phyloP scores from a whole-genome alignment of 1,284 basidiomycete genomes.

The Fomitopsis pinicola region DNA sequence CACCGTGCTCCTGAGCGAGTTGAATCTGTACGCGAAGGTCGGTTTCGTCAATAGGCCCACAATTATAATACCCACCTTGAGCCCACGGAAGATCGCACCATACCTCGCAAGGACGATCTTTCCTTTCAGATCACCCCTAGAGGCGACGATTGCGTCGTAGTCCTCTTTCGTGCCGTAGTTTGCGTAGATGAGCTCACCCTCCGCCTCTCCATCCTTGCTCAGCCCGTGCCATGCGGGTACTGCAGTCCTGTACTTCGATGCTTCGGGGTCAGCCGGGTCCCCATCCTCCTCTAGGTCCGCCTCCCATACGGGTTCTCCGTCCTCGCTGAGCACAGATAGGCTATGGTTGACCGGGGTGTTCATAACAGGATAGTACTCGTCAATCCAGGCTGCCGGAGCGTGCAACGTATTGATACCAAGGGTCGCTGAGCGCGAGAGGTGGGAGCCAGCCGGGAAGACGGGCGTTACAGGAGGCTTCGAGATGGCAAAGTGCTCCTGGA shows the following conservation, averaged over 20 bases:
- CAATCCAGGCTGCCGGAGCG: constrained; percentile 70
- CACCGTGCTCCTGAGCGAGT: constrained; percentile 82
- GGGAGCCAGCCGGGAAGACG: constrained; percentile 62
- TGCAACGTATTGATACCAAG: constrained; percentile 43
- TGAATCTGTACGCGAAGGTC: constrained; percentile 47
- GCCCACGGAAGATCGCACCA: constrained; percentile 77
- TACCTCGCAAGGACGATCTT: constrained; percentile 87
- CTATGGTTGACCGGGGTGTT: constrained; percentile 68
- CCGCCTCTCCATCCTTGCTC: constrained; percentile 59
- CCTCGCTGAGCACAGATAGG: constrained; percentile 54
- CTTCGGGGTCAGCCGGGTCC: constrained; percentile 59
- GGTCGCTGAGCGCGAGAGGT: constrained; percentile 60
- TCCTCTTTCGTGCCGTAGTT: constrained; percentile 76
- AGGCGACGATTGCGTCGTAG: constrained; percentile 29
- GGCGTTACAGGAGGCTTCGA: constrained; percentile 34
- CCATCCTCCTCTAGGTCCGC: constrained; percentile 71
- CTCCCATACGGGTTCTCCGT: constrained; percentile 58
- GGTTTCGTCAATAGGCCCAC: not conserved
- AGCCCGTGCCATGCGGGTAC: constrained; percentile 71
- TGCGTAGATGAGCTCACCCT: constrained; percentile 76
- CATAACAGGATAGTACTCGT: constrained; percentile 79
- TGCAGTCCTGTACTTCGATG: constrained; percentile 51
- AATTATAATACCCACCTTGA: constrained; percentile 48
- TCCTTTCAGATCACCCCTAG: constrained; percentile 72
- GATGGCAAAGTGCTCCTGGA: constrained; percentile 60